Conservation (phyloP, 495 filamentous ascomycete species). For the Penicilliopsis zonata region DNA sequence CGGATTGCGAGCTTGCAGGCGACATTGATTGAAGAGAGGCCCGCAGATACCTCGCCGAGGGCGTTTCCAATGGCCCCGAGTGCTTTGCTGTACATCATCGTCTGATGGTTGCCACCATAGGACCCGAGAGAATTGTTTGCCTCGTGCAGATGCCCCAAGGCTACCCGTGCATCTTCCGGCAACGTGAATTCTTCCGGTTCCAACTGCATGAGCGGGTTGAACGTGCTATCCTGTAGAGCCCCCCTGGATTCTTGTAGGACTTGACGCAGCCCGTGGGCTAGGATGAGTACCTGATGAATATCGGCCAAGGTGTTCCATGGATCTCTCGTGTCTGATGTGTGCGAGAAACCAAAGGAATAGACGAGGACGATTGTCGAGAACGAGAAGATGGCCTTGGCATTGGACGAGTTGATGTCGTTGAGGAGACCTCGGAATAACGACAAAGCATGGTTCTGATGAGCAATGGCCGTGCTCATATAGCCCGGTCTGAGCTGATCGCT, state of each 20-base stretch:
- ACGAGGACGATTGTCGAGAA: slow-evolving; percentile 37
- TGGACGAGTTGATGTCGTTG: slow-evolving; percentile 25
- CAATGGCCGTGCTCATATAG: slow-evolving; percentile 28
- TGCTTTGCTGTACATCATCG: slow-evolving; percentile 17
- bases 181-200: slow-evolving; percentile 11
- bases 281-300: slow-evolving; percentile 28
- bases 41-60: slow-evolving; percentile 14
- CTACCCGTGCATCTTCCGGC: slow-evolving; percentile 9
- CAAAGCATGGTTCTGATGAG: slow-evolving; percentile 36
- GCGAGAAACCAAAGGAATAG: slow-evolving; percentile 38
- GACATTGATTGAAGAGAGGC: slow-evolving; percentile 15
- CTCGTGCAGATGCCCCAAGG: slow-evolving; percentile 15
- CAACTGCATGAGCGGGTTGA: slow-evolving; percentile 19
- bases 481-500: slow-evolving; percentile 11
- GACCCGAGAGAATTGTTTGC: slow-evolving; percentile 16
- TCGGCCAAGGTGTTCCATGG: slow-evolving; percentile 26
- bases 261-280: slow-evolving; percentile 33
- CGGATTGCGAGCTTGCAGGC: slow-evolving; percentile 36
- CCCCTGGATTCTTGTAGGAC: slow-evolving; percentile 20
- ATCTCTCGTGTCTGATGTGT: slow-evolving; percentile 22
- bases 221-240: slow-evolving; percentile 14
- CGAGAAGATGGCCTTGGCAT: slow-evolving; percentile 39
- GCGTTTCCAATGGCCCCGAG: slow-evolving; percentile 23
- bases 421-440: slow-evolving; percentile 31
- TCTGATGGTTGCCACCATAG: slow-evolving; percentile 19